These are phyloP conservation scores for Fraxinus angustifolia DNA, from an alignment of 305 asterid species.

Conservation along the genomic window DNA sequence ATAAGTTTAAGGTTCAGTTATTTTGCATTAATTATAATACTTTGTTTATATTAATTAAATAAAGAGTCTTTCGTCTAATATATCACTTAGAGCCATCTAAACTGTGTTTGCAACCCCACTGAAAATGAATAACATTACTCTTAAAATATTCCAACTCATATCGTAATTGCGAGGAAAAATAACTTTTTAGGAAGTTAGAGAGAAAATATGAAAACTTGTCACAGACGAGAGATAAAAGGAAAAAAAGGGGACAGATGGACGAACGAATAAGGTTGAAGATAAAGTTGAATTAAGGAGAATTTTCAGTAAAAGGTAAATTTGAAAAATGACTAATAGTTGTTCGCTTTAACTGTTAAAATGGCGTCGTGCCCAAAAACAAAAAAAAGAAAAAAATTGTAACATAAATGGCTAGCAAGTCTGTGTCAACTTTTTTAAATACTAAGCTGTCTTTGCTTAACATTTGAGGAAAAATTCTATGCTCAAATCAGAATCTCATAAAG, in stretches of 20 bases:
- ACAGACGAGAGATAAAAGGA: neutral
- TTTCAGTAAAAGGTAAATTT: neutral
- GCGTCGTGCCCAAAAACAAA: neutral
- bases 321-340: too few species aligned
- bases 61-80: too few species aligned
- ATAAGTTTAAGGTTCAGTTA: neutral
- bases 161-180: neutral
- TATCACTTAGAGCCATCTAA: too few species aligned
- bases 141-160: neutral
- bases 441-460: neutral
- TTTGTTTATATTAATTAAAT: neutral
- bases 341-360: neutral
- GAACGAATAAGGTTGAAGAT: neutral
- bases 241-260: neutral
- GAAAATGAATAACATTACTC: too few species aligned
- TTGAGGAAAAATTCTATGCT: neutral
- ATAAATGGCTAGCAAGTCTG: neutral
- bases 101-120: too few species aligned
- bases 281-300: neutral
- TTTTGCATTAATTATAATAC: neutral
- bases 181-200: neutral
- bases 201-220: neutral
- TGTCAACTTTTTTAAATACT: neutral
- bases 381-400: neutral
- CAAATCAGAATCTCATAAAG: neutral